phyloP scores from a whole-genome alignment of 2,329 filamentous ascomycete genomes.

The Berkeleyomyces basicola region DNA sequence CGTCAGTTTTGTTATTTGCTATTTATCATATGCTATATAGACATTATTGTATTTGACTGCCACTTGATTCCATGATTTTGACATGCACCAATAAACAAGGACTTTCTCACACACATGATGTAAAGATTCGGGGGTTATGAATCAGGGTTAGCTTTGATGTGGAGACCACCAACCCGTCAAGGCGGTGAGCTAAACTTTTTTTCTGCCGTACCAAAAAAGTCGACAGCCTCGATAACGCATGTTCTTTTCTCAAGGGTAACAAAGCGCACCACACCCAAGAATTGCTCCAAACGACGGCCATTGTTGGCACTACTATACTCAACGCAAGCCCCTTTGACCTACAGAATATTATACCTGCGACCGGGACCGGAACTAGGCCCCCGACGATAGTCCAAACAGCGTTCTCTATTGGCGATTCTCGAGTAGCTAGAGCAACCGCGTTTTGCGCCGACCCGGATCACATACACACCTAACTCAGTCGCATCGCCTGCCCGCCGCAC shows the following conservation, averaged over 20 bases:
- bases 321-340: no score
- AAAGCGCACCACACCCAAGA: no score
- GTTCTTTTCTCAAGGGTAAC: neutral
- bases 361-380: no score
- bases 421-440: neutral
- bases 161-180: neutral
- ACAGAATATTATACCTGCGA: no score
- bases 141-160: neutral
- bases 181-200: slow-evolving; percentile 13
- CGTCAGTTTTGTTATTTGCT: neutral
- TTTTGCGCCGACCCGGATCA: neutral
- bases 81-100: neutral
- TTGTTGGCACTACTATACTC: no score
- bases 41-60: neutral
- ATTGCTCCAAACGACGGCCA: no score
- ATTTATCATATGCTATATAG: neutral
- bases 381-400: no score
- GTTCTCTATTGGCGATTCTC: neutral
- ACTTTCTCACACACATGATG: neutral
- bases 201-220: slow-evolving; percentile 12
- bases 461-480: neutral
- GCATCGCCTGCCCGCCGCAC: neutral
- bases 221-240: neutral
- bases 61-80: neutral
- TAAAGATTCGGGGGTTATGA: neutral